Conservation (phyloP, 2,329 filamentous ascomycete species). For the Gnomoniopsis smithogilvyi region DNA sequence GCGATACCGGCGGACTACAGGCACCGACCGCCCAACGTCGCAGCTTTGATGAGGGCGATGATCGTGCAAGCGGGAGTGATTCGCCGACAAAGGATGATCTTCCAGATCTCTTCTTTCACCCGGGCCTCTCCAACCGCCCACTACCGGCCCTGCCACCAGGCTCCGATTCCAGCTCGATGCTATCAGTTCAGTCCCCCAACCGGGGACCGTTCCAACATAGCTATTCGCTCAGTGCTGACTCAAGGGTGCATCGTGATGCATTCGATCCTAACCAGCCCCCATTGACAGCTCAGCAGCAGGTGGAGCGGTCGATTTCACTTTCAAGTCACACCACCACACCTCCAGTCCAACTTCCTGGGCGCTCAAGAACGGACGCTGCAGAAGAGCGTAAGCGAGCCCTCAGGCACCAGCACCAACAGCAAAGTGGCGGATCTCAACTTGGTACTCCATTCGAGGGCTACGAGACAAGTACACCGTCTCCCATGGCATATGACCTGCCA, state of each 20-base stretch:
- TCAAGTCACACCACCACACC: conserved; percentile 79
- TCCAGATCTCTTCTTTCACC: conserved; percentile 91
- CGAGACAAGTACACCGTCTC: conserved; percentile 50
- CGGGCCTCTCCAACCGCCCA: conserved; percentile 66
- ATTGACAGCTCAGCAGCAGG: conserved; percentile 42
- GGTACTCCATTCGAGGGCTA: conserved; percentile 53
- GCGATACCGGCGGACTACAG: conserved; percentile 84
- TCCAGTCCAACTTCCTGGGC: conserved; percentile 73
- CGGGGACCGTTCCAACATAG: conserved; percentile 46
- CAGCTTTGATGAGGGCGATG: conserved; percentile 93
- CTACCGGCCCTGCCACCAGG: conserved; percentile 61
- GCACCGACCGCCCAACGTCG: conserved; percentile 70
- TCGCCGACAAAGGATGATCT: conserved; percentile 70
- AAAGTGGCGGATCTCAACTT: conserved; percentile 44
- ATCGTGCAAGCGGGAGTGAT: conserved; percentile 62
- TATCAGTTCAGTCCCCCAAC: conserved; percentile 43
- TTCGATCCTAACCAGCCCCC: conserved; percentile 43
- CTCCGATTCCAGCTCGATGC: conserved; percentile 57
- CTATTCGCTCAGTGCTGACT: conserved; percentile 47
- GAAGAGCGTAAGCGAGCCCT: conserved; percentile 55
- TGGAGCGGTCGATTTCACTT: conserved; percentile 76
- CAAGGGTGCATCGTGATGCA: conserved; percentile 36
- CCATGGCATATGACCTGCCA: conserved; percentile 75
- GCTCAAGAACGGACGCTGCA: conserved; percentile 92
- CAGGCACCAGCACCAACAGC: conserved; percentile 51